Evolutionary conservation across 805 yeast species (phyloP).

Genomic region (Zygoascus biomembranicola): DNA sequence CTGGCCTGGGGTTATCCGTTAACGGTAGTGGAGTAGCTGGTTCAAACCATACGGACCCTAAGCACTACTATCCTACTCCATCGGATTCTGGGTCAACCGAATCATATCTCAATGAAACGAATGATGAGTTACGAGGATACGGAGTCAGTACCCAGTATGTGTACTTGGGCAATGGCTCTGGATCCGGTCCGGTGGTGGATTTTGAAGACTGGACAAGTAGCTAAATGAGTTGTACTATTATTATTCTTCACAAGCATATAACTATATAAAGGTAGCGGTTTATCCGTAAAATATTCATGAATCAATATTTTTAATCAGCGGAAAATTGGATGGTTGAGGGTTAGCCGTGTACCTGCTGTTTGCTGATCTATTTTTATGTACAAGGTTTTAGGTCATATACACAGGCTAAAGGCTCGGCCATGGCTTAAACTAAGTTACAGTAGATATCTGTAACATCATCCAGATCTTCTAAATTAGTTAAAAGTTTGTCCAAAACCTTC

Average conservation of each 20-base stretch:
- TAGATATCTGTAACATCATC: constrained; percentile 79
- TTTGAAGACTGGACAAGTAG: neutral
- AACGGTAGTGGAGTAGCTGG: neutral
- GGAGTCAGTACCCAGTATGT: neutral
- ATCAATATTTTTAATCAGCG: too few relatives aligned
- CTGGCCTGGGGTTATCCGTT: neutral
- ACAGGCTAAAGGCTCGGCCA: too few relatives aligned
- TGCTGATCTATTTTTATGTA: too few relatives aligned
- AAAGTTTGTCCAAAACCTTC: constrained; percentile 48
- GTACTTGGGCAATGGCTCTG: neutral
- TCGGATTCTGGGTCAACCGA: constrained; percentile 17
- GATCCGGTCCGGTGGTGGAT: neutral
- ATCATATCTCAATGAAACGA: constrained; percentile 1
- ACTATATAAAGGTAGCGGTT: neutral
- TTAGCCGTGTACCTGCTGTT: too few relatives aligned
- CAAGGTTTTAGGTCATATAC: too few relatives aligned
- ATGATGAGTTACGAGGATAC: neutral
- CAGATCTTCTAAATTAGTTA: constrained; percentile 58
- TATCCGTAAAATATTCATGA: too few relatives aligned
- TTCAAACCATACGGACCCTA: neutral
- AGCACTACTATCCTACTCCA: constrained; percentile 15
- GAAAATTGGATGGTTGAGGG: too few relatives aligned
- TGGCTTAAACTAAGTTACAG: constrained; percentile 25
- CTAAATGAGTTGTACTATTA: neutral
- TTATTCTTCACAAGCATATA: neutral